Evolutionary conservation across 208 protist species (phyloP).

Genomic region (Wallacemonas sp.): DNA sequence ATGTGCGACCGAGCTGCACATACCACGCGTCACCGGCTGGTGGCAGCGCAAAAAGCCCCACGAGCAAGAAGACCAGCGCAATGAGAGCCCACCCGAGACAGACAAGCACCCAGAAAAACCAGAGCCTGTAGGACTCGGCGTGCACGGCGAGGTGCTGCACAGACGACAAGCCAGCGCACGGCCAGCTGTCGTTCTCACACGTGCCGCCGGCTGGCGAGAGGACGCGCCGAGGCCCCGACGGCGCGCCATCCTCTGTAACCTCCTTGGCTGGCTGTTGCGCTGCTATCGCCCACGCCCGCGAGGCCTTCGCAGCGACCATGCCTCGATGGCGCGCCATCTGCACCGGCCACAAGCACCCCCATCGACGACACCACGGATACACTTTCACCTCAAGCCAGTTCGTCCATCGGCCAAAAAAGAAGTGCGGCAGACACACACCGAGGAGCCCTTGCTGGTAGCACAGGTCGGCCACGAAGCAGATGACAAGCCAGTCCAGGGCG

Average conservation of each 20-base stretch:
- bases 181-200: background rate
- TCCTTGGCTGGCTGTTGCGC: background rate
- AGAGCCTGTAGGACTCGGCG: constrained; percentile 8
- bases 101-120: constrained; percentile 27
- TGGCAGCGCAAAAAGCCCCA: constrained; percentile 7
- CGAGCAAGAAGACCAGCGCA: constrained; percentile 18
- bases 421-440: constrained; percentile 36
- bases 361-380: constrained; percentile 12
- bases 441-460: constrained; percentile 48
- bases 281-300: background rate
- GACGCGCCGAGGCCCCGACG: background rate
- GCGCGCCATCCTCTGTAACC: background rate
- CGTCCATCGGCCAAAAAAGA: constrained; percentile 30
- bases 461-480: constrained; percentile 35
- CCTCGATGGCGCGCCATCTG: background rate
- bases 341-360: constrained; percentile 6
- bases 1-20: background rate
- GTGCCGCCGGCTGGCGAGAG: too few relatives aligned
- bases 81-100: constrained; percentile 27
- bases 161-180: background rate
- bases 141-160: background rate
- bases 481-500: constrained; percentile 32
- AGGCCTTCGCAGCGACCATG: background rate
- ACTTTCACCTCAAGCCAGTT: constrained; percentile 10
- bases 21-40: background rate